Base-by-base conservation (phyloP, 257 asterid species). In the Cynanchum wilfordii region DNA sequence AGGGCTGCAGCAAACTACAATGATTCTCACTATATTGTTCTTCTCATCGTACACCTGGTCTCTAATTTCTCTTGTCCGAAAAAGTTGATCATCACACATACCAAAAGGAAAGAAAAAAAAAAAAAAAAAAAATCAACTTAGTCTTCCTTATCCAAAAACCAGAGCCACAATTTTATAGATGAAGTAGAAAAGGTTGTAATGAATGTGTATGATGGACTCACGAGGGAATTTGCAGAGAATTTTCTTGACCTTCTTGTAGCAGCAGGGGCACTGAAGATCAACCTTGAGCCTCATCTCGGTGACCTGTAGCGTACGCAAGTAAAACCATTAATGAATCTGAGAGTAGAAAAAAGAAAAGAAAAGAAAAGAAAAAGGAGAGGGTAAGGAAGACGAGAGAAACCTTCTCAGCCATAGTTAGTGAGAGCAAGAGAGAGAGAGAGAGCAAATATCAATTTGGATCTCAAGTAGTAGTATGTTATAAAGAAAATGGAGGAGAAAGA, bases 211-310 rank as follows among this genome's bases (percentile, higher is more conserved):
- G 38, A 5, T 3, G 5, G 29, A 78, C 95, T 86, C 10, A 93
- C 97, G 89, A 57, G 97, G 98, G 51, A 86, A 82, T 83, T 82
- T 82, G 89, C 92, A 89, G 63, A 93, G 91, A 36, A 86, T 74
- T 83, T 86, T 90, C 85, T 88, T 90, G 86, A 87, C 68, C 83
- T 93, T 90, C 88, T 86, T 93, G 92, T 79, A 93, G 92, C 97
- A 93, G 82, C 88, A 52, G 7, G 91, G 78, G 50, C 98, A 93
- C 51, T 93, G 95, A 29, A 93, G 97, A 85, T 93, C 96, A 72
- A 79, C 97, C 84, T 82, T 81, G 11, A 93, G 90, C 51, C 81
- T 74, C 98, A 93, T 93, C 11, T 49, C 33, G 4, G 96, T 87
- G 25, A 80, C 89, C 97, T 89, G 74, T 71, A 33, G 5, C 5